A percentile compares a stretch with the other conserved stretches of the same genome.
These are phyloP conservation scores for Magnaporthiopsis poae DNA, from an alignment of 2,329 filamentous ascomycete species.

Conservation along the genomic window DNA sequence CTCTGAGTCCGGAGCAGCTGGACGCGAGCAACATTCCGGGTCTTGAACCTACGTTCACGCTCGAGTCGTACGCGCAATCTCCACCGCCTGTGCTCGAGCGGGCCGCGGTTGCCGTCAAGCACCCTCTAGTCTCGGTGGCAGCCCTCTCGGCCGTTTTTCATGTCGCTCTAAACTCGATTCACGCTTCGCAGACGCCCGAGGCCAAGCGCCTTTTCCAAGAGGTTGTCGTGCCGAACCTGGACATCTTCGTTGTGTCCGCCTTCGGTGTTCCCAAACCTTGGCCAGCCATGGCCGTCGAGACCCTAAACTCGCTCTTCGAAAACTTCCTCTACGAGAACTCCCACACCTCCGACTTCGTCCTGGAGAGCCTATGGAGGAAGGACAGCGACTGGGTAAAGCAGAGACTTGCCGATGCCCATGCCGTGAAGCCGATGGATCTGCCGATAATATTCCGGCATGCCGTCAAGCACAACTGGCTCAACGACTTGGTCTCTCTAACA, in stretches of 20 bases:
- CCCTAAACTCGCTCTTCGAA: constrained; percentile 66
- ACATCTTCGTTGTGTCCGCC: constrained; percentile 69
- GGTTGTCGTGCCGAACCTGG: constrained; percentile 62
- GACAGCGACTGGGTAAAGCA: constrained; percentile 79
- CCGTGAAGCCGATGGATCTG: constrained; percentile 56
- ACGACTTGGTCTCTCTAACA: constrained; percentile 65
- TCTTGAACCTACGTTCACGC: constrained; percentile 65
- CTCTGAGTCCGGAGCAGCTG: constrained; percentile 62
- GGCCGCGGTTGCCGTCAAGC: constrained; percentile 58
- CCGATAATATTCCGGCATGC: constrained; percentile 69
- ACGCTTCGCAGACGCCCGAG: constrained; percentile 52
- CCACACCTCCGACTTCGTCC: constrained; percentile 72
- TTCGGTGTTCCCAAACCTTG: constrained; percentile 70
- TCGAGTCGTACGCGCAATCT: constrained; percentile 44
- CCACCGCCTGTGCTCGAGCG: constrained; percentile 40
- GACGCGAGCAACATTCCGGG: constrained; percentile 79
- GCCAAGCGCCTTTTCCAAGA: constrained; percentile 57
- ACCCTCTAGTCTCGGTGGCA: constrained; percentile 79
- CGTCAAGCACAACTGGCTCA: constrained; percentile 71
- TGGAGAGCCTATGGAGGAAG: constrained; percentile 85
- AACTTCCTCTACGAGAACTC: constrained; percentile 74
- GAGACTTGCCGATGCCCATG: constrained; percentile 68
- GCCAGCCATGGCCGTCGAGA: constrained; percentile 64
- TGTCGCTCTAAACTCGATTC: constrained; percentile 50
- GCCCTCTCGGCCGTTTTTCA: constrained; percentile 64